phyloP scores from a whole-genome alignment of 805 yeast species.

The Yamadazyma kitorensis region DNA sequence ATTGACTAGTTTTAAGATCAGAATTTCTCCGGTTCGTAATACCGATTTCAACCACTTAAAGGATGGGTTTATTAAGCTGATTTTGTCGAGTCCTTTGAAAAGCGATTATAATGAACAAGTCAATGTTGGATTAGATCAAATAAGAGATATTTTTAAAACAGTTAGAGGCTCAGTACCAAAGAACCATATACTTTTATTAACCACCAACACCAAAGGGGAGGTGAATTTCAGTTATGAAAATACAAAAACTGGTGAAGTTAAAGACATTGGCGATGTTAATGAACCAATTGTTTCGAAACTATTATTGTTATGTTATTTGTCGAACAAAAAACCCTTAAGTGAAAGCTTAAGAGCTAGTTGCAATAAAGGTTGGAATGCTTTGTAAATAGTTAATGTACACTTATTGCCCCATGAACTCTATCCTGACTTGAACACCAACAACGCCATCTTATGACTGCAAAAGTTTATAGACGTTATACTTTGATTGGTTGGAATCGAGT shows the following conservation, averaged over 20 bases:
- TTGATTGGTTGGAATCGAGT: too few relatives aligned
- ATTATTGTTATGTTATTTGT: slow-evolving; percentile 73
- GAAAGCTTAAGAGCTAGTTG: slow-evolving; percentile 49
- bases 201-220: slow-evolving; percentile 41
- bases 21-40: slow-evolving; percentile 83
- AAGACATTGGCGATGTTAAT: slow-evolving; percentile 54
- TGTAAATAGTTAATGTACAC: slow-evolving; percentile 4
- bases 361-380: slow-evolving; percentile 26
- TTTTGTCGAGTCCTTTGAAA: slow-evolving; percentile 63
- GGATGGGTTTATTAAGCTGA: slow-evolving; percentile 84
- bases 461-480: too few relatives aligned
- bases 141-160: slow-evolving; percentile 56
- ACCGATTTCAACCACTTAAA: slow-evolving; percentile 88
- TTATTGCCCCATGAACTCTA: too few relatives aligned
- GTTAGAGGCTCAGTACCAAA: slow-evolving; percentile 72
- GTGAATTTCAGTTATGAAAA: slow-evolving; percentile 25
- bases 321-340: slow-evolving; percentile 65
- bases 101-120: slow-evolving; percentile 30
- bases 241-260: slow-evolving; percentile 20
- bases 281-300: slow-evolving; percentile 63
- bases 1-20: slow-evolving; percentile 61
- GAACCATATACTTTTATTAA: slow-evolving; percentile 64
- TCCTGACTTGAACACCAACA: too few relatives aligned
- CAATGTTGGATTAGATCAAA: slow-evolving; percentile 61
- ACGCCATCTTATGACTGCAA: too few relatives aligned